A percentile compares a stretch with the other conserved stretches of the same genome.
Conservation (phyloP, 1,139 yeast species). For the Geotrichum australiense region DNA sequence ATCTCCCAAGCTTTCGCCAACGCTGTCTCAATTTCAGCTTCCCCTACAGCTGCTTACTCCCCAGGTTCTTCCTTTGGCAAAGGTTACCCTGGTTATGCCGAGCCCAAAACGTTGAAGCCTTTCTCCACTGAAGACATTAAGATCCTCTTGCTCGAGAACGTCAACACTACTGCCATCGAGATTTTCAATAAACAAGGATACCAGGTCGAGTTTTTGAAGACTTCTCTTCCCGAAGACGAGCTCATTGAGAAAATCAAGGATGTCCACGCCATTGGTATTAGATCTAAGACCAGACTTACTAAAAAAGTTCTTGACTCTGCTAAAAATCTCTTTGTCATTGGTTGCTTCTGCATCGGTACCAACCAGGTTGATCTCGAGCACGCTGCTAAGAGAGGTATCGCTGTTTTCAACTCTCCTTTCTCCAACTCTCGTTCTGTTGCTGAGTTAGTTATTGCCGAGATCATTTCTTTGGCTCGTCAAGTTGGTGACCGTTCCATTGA, state of each 20-base stretch:
- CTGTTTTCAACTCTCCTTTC: slow-evolving; percentile 98
- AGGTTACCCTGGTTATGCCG: slow-evolving; percentile 28
- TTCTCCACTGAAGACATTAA: slow-evolving; percentile 89
- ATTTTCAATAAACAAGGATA: slow-evolving; percentile 86
- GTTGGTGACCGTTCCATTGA: slow-evolving; percentile 95
- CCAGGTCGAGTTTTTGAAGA: slow-evolving; percentile 90
- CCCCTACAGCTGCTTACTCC: slow-evolving; percentile 51
- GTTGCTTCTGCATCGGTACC: slow-evolving; percentile 99
- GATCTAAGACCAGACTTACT: slow-evolving; percentile 91
- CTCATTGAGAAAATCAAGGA: slow-evolving; percentile 87
- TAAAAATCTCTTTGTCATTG: slow-evolving; percentile 80
- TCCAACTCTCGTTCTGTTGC: slow-evolving; percentile 98
- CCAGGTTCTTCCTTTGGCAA: slow-evolving; percentile 43
- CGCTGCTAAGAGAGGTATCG: slow-evolving; percentile 90
- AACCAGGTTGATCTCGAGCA: slow-evolving; percentile 91
- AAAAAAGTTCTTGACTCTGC: slow-evolving; percentile 76
- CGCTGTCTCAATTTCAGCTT: slow-evolving; percentile 41
- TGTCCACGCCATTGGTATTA: slow-evolving; percentile 95
- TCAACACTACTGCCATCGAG: slow-evolving; percentile 83
- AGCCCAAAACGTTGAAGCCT: slow-evolving; percentile 66
- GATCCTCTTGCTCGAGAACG: slow-evolving; percentile 84
- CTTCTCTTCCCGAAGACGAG: slow-evolving; percentile 87
- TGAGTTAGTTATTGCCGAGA: slow-evolving; percentile 92
- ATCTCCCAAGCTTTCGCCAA: slow-evolving; percentile 47
- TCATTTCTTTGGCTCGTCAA: slow-evolving; percentile 91